phyloP scores from a whole-genome alignment of 192 early-diverging fungal genomes.

The Ambispora gerdemannii region DNA sequence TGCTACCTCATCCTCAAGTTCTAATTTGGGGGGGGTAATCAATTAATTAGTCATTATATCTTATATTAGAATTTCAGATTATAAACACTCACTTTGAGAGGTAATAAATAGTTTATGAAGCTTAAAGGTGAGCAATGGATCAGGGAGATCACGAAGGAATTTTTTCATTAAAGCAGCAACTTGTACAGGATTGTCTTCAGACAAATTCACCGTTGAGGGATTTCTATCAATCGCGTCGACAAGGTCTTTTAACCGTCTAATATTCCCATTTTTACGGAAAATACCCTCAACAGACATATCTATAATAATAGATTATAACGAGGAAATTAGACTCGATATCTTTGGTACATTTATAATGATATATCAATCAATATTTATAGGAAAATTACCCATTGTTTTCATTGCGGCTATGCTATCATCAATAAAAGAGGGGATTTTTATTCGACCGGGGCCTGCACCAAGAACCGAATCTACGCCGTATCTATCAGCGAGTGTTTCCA shows the following conservation, averaged over 20 bases:
- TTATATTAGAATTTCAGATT: not conserved
- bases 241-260: constrained; percentile 81
- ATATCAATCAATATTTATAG: constrained; percentile 37
- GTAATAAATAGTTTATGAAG: constrained; percentile 82
- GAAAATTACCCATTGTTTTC: constrained; percentile 64
- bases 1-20: constrained; percentile 47
- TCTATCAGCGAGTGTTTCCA: constrained; percentile 80
- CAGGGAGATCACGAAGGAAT: constrained; percentile 93
- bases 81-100: constrained; percentile 57
- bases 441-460: constrained; percentile 60
- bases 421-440: constrained; percentile 81
- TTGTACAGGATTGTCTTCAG: constrained; percentile 79
- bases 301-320: not conserved
- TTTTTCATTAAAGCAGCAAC: constrained; percentile 94
- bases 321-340: not conserved
- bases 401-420: constrained; percentile 76
- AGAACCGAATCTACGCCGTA: constrained; percentile 80
- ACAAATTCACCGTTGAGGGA: constrained; percentile 65
- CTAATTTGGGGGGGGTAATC: constrained; percentile 32
- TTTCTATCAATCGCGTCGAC: constrained; percentile 84
- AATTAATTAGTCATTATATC: not conserved
- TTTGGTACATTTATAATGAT: not conserved
- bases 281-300: constrained; percentile 85
- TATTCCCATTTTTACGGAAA: constrained; percentile 98
- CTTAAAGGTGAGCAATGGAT: constrained; percentile 88